Conservation (phyloP, 805 yeast species). For the Candida awuae region DNA sequence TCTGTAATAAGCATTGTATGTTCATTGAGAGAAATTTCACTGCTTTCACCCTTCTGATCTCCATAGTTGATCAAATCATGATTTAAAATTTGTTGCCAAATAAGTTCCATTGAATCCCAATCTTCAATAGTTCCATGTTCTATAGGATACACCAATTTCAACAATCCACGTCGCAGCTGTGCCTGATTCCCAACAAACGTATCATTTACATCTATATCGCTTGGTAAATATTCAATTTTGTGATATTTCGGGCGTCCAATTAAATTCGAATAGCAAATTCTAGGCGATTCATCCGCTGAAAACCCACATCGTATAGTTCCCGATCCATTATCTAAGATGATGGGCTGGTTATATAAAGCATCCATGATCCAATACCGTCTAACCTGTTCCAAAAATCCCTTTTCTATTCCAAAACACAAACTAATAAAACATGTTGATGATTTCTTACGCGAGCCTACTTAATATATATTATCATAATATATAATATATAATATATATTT, state of each 20-base stretch:
- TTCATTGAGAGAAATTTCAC: constrained; percentile 40
- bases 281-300: constrained; percentile 85
- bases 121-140: constrained; percentile 69
- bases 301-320: constrained; percentile 83
- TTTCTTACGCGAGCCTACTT: too few relatives aligned
- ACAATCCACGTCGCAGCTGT: constrained; percentile 68
- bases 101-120: constrained; percentile 80
- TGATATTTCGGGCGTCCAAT: constrained; percentile 80
- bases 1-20: constrained; percentile 87
- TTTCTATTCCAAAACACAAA: too few relatives aligned
- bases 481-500: too few relatives aligned
- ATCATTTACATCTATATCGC: constrained; percentile 49
- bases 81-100: constrained; percentile 66
- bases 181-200: constrained; percentile 71
- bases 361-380: constrained; percentile 8
- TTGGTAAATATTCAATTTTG: constrained; percentile 53
- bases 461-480: too few relatives aligned
- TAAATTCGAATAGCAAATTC: constrained; percentile 51
- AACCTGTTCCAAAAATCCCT: too few relatives aligned
- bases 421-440: too few relatives aligned
- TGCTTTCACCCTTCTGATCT: constrained; percentile 41
- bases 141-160: constrained; percentile 63
- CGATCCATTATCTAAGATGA: constrained; percentile 79
- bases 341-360: constrained; percentile 53
- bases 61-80: constrained; percentile 26